Conservation (phyloP, 1,139 yeast genomes). For the Yamadazyma taylorii region DNA sequence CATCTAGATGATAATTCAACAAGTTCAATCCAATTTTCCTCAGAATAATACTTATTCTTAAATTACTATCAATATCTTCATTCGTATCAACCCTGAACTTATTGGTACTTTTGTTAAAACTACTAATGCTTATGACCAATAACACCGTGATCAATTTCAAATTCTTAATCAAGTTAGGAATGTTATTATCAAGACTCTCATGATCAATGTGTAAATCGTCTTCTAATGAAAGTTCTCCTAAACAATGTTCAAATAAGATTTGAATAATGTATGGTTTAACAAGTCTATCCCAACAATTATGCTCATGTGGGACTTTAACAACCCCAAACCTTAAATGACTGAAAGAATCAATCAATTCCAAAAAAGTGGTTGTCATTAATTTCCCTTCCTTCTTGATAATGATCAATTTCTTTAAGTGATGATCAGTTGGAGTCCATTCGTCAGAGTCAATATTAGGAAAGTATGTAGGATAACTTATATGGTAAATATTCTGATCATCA, state of each 20-base stretch:
- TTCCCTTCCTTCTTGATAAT: constrained; percentile 2
- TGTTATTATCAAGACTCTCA: constrained; percentile 7
- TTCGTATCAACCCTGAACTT: constrained; percentile 11
- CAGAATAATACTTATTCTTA: constrained; percentile 34
- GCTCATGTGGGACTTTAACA: constrained; percentile 21
- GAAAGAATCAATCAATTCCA: constrained; percentile 13
- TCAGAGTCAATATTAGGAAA: constrained; percentile 47
- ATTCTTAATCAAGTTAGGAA: constrained; percentile 16
- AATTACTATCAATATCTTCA: constrained; percentile 25
- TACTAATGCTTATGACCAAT: constrained; percentile 27
- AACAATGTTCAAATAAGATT: constrained; percentile 31
- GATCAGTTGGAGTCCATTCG: constrained; percentile 37
- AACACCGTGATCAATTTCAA: constrained; percentile 28
- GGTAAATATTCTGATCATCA: constrained; percentile 46
- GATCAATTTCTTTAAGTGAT: constrained; percentile 16
- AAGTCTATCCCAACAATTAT: constrained; percentile 31
- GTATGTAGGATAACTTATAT: constrained; percentile 48
- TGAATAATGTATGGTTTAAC: constrained; percentile 33
- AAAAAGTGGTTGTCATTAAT: constrained; percentile 5
- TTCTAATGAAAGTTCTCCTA: constrained; percentile 8
- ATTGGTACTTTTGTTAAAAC: constrained; percentile 23
- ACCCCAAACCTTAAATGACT: constrained; percentile 21
- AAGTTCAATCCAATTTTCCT: constrained; percentile 39
- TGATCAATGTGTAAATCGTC: constrained; percentile 10
- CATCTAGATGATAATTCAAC: constrained; percentile 44